A percentile compares a stretch with the other conserved stretches of the same genome.
phyloP scores from a whole-genome alignment of 345 rosid species.

The Populus deltoides region DNA sequence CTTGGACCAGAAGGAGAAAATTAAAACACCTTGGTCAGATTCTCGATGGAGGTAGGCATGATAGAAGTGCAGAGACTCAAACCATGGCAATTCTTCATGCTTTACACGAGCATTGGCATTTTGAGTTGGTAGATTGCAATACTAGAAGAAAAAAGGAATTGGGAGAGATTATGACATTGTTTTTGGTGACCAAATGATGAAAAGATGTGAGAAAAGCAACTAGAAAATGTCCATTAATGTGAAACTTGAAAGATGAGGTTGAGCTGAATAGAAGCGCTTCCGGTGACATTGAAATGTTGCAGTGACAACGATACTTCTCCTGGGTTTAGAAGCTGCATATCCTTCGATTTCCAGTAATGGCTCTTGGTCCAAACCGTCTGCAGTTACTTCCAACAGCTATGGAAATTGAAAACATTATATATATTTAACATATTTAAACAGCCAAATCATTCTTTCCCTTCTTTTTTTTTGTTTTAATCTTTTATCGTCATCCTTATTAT shows the following conservation, averaged over 20 bases:
- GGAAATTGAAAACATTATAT: too few relatives aligned
- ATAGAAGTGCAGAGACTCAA: background rate
- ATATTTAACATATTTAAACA: too few relatives aligned
- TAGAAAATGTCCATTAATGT: background rate
- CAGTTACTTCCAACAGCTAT: too few relatives aligned
- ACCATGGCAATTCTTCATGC: background rate
- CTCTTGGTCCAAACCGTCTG: too few relatives aligned
- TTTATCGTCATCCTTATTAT: too few relatives aligned
- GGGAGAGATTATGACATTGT: background rate
- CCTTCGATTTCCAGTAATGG: too few relatives aligned
- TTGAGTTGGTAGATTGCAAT: background rate
- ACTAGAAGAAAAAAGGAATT: background rate
- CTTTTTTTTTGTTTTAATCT: too few relatives aligned
- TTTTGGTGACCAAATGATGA: background rate
- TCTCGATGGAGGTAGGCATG: slow-evolving; percentile 15
- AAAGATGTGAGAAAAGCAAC: background rate
- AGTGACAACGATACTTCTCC: background rate
- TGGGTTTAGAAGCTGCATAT: too few relatives aligned
- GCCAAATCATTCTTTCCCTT: too few relatives aligned
- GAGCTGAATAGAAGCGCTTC: too few relatives aligned
- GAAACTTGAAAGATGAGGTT: background rate
- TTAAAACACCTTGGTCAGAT: slow-evolving; percentile 20
- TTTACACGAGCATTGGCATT: background rate
- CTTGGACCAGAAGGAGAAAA: slow-evolving; percentile 27
- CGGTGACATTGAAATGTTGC: background rate